Evolutionary conservation across 2,329 filamentous ascomycete genomes (phyloP), one percentile per base, ranked within the genome.

Genomic region (Stachybotrys echinatus): DNA sequence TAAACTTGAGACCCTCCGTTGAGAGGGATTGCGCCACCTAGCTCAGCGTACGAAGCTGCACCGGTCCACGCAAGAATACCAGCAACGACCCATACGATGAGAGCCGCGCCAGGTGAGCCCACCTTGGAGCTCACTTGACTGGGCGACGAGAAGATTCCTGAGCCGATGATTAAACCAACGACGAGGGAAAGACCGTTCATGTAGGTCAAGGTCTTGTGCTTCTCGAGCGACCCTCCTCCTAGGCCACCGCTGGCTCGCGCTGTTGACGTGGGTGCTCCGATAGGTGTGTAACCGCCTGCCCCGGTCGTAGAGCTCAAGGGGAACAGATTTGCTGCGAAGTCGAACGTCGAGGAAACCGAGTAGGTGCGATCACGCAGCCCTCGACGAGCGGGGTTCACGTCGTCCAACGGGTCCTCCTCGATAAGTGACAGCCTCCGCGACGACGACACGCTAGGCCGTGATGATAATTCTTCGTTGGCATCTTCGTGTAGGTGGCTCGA

Each of bases 41-140:
- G 78, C 72, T 99, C 94, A 4, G 94, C 94, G 70, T 95, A 99
- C 59, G 90, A 96, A 21, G 92, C 87, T 1, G 90, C 92, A 10
- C 94, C 92, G 0, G 94, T 99, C 92, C 94, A 99, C 2, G 92
- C 92, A 54, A 99, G 74, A 19, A 96, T 65, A n/a, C 92, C 92
- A 3, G 92, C 92, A 40, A 97, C 83, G 2, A 84, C 77, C 92
- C 92, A 99, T 5, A 96, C 85, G n/a, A 96, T 79, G 47, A 99
- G 73, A 2, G 92, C 85, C 17, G 92, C 92, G 46, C 92, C 94
- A 0, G 92, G 89, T 23, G 92, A 96, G 10, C 92, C 94, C 34
- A 89, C 90, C 65, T 95, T 95, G 49, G 81, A 81, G 69, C 94
- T 96, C 60, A 99, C 92, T 65, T 95, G 89, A 49, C 89, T 91